A percentile compares a stretch with the other conserved stretches of the same genome.
Evolutionary conservation across 176 grass and related monocot genomes (phyloP).

Genomic region (Miscanthus lutarioriparius): DNA sequence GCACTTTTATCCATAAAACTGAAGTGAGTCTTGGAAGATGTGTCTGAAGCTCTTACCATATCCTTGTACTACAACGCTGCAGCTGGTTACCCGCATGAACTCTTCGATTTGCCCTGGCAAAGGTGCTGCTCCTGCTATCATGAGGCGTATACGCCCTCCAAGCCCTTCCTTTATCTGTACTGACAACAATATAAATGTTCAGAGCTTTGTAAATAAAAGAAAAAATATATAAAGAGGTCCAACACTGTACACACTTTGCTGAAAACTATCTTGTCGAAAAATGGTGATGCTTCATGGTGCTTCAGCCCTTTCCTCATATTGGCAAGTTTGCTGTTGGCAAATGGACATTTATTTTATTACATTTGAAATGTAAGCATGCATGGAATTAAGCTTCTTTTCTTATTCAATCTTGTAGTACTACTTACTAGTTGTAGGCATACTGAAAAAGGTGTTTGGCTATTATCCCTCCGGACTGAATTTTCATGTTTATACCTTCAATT

Average conservation of each 20-base stretch:
- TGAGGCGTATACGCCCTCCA: slow-evolving; percentile 71
- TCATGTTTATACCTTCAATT: slow-evolving; percentile 80
- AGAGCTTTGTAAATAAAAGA: neutral
- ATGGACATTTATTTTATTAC: neutral
- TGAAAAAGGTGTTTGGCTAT: slow-evolving; percentile 71
- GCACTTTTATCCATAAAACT: neutral
- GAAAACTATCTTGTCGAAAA: slow-evolving; percentile 91
- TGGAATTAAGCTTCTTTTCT: neutral
- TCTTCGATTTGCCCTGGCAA: slow-evolving; percentile 84
- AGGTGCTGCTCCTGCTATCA: slow-evolving; percentile 89
- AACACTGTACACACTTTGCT: slow-evolving; percentile 52
- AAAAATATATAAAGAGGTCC: neutral
- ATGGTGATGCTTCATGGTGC: slow-evolving; percentile 91
- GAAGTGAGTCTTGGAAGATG: neutral
- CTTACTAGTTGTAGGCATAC: slow-evolving; percentile 92
- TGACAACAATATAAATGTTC: neutral
- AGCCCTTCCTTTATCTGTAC: slow-evolving; percentile 77
- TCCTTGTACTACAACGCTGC: slow-evolving; percentile 84
- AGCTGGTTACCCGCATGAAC: slow-evolving; percentile 78
- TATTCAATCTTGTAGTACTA: slow-evolving; percentile 25
- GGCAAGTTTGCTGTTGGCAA: slow-evolving; percentile 59
- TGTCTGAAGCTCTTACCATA: slow-evolving; percentile 57
- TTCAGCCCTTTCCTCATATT: slow-evolving; percentile 77
- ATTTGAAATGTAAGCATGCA: neutral
- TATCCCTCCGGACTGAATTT: slow-evolving; percentile 76